Percentiles rank a stretch among this genome's conserved stretches.
Evolutionary conservation across 1,284 basidiomycete genomes (phyloP).

Genomic region (Apiotrichum sp.): DNA sequence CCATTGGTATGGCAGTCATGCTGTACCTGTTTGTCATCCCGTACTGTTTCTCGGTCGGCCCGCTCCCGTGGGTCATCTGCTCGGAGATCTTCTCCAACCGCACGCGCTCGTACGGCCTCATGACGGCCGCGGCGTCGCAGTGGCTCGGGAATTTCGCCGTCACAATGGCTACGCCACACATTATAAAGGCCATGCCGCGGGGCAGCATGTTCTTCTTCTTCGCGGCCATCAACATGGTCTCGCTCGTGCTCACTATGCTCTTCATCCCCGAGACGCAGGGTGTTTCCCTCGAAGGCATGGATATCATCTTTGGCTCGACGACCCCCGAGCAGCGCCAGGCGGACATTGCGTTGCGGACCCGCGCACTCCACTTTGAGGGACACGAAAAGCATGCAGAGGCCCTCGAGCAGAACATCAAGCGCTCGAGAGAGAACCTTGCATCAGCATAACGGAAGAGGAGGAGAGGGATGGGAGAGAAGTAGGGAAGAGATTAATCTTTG

Average conservation of each 20-base stretch:
- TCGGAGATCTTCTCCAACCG: conserved; percentile 77
- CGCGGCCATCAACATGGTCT: conserved; percentile 39
- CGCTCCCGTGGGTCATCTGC: conserved; percentile 39
- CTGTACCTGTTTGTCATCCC: conserved; percentile 48
- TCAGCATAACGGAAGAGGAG: too few relatives aligned
- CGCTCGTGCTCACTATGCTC: conserved; percentile 44
- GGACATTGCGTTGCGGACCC: conserved; percentile 48
- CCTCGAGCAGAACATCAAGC: too few relatives aligned
- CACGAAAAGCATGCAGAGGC: too few relatives aligned
- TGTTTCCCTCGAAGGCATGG: conserved; percentile 57
- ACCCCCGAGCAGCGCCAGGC: conserved; percentile 55
- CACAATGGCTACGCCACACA: conserved; percentile 62
- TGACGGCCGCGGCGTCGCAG: conserved; percentile 62
- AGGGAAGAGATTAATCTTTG: too few relatives aligned
- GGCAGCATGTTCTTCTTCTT: conserved; percentile 47
- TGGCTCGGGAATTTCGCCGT: conserved; percentile 75
- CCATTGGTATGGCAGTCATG: conserved; percentile 44
- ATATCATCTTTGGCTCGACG: conserved; percentile 67
- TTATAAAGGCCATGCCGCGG: conserved; percentile 50
- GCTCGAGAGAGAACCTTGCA: too few relatives aligned
- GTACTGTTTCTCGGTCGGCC: conserved; percentile 46
- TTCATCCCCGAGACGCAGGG: conserved; percentile 66
- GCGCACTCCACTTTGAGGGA: background rate
- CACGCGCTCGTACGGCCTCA: conserved; percentile 69
- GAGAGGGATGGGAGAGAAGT: too few relatives aligned